A percentile compares a stretch with the other conserved stretches of the same genome.
phyloP scores from a whole-genome alignment of 2,329 filamentous ascomycete genomes.

The Amylocarpus encephaloides region DNA sequence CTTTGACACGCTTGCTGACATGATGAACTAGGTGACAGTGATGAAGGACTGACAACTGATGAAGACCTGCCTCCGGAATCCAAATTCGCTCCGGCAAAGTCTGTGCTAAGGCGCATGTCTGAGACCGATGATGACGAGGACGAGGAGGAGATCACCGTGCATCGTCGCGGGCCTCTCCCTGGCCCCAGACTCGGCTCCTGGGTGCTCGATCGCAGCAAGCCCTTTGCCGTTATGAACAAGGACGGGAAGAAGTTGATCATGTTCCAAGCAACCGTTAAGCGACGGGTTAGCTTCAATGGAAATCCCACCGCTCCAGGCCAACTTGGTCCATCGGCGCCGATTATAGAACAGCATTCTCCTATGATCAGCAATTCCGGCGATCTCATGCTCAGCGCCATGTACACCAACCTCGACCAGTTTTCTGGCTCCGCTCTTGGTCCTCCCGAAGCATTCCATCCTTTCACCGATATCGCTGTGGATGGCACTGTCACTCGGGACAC shows the following conservation, averaged over 20 bases:
- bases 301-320: conserved; percentile 17
- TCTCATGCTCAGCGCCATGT: conserved; percentile 65
- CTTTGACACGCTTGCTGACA: conserved; percentile 37
- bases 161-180: conserved; percentile 16
- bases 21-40: conserved; percentile 40
- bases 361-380: conserved; percentile 64
- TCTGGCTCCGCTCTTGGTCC: conserved; percentile 61
- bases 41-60: conserved; percentile 55
- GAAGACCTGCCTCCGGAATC: conserved; percentile 46
- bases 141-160: conserved; percentile 30
- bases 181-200: conserved; percentile 32
- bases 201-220: conserved; percentile 30
- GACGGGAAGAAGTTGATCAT: conserved; percentile 36
- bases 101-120: conserved; percentile 44
- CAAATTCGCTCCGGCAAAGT: conserved; percentile 40
- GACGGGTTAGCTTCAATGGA: conserved; percentile 33
- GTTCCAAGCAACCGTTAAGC: conserved; percentile 33
- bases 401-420: conserved; percentile 28
- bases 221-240: conserved; percentile 37
- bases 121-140: conserved; percentile 34
- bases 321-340: not conserved
- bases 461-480: conserved; percentile 50
- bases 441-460: conserved; percentile 69
- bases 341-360: conserved; percentile 33
- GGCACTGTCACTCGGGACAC: conserved; percentile 47